A percentile compares a stretch with the other conserved stretches of the same genome.
These are phyloP conservation scores for Scenedesmus sp. DNA, from an alignment of 163 green algal species.

Conservation along the genomic window DNA sequence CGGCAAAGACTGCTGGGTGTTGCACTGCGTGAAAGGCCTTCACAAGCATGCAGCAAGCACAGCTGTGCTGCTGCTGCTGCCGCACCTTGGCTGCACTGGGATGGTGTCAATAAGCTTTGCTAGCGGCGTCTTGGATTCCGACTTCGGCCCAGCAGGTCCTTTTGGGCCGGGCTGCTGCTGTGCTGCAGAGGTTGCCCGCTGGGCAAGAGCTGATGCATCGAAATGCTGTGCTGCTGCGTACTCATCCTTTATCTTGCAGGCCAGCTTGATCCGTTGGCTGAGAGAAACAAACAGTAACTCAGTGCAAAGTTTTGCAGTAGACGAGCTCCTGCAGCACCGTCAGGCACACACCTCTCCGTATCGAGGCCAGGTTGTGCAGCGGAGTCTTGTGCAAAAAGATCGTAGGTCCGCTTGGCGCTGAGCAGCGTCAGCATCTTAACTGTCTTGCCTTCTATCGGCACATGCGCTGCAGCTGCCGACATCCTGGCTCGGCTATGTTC, in stretches of 20 bases:
- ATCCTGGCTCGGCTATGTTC: not conserved
- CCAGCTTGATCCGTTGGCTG: slow-evolving; percentile 79
- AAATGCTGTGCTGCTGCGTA: slow-evolving; percentile 58
- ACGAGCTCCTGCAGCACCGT: not conserved
- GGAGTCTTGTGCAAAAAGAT: slow-evolving; percentile 84
- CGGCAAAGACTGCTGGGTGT: not conserved
- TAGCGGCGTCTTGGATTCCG: slow-evolving; percentile 59
- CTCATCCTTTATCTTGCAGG: slow-evolving; percentile 70
- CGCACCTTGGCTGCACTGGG: slow-evolving; percentile 48
- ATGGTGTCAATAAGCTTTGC: slow-evolving; percentile 81
- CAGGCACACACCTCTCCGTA: not conserved
- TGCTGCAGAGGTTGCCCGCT: slow-evolving; percentile 23
- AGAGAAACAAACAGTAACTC: no score
- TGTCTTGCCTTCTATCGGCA: slow-evolving; percentile 82
- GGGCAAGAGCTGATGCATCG: not conserved
- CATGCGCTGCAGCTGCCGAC: slow-evolving; percentile 53
- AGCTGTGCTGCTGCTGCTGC: not conserved
- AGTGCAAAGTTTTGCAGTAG: not conserved
- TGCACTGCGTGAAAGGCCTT: not conserved
- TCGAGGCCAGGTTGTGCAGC: not conserved
- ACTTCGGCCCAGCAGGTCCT: slow-evolving; percentile 47
- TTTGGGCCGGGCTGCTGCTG: slow-evolving; percentile 1
- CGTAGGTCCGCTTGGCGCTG: slow-evolving; percentile 84
- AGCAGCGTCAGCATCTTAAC: slow-evolving; percentile 84
- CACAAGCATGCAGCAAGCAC: not conserved